Conservation (phyloP, 306 rosid genomes). For the Citrullus mucosospermus region DNA sequence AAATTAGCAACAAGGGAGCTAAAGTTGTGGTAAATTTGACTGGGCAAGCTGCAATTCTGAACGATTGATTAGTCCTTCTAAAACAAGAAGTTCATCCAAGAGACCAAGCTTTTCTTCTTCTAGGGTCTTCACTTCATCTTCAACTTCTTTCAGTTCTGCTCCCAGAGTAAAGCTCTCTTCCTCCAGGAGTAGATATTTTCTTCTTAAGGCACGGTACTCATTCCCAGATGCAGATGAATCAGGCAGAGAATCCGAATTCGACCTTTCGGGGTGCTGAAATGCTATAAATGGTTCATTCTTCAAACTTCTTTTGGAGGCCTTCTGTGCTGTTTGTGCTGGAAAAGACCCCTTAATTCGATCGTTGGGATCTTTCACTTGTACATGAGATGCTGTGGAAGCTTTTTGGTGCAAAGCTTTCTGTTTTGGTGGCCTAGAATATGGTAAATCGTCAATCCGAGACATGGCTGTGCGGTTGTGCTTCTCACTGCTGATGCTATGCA, state of each 20-base stretch:
- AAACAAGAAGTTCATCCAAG: slow-evolving; percentile 74
- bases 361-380: slow-evolving; percentile 12
- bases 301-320: slow-evolving; percentile 40
- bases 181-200: slow-evolving; percentile 64
- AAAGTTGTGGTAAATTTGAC: slow-evolving; percentile 5
- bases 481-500: background rate
- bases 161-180: slow-evolving; percentile 73
- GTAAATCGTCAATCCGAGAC: slow-evolving; percentile 37
- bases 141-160: slow-evolving; percentile 45
- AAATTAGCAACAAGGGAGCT: background rate
- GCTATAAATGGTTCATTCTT: slow-evolving; percentile 42
- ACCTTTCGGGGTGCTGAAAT: slow-evolving; percentile 55
- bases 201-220: slow-evolving; percentile 64
- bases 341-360: slow-evolving; percentile 22
- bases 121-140: slow-evolving; percentile 61
- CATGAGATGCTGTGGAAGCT: slow-evolving; percentile 26
- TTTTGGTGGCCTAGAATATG: slow-evolving; percentile 40
- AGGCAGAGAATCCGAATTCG: slow-evolving; percentile 76
- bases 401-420: slow-evolving; percentile 38
- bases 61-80: slow-evolving; percentile 71
- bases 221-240: slow-evolving; percentile 59
- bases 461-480: slow-evolving; percentile 21
- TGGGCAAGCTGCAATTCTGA: slow-evolving; percentile 36
- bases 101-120: slow-evolving; percentile 76
- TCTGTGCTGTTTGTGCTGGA: slow-evolving; percentile 33